Conservation (phyloP, 352 stramenopile genomes). For the Phytophthora pseudosyringae region DNA sequence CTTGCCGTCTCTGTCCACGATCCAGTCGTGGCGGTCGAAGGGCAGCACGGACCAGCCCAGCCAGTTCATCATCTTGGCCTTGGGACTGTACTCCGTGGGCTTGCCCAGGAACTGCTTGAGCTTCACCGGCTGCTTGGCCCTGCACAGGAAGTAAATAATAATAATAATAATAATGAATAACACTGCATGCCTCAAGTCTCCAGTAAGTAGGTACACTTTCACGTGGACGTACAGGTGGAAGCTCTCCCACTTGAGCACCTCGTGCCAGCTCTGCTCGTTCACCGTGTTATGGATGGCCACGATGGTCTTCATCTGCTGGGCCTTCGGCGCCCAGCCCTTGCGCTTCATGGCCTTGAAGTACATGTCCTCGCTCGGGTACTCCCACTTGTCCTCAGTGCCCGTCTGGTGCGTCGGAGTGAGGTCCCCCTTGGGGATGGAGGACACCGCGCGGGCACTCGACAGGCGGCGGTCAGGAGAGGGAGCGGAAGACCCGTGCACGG, state of each 20-base stretch:
- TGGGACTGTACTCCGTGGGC: constrained; percentile 94
- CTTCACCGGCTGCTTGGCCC: constrained; percentile 67
- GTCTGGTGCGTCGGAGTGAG: constrained; percentile 74
- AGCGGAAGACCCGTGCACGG: constrained; percentile 34
- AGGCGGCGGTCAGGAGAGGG: constrained; percentile 20
- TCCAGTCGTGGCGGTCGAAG: constrained; percentile 99
- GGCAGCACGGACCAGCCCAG: constrained; percentile 92
- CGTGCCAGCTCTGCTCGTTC: constrained; percentile 96
- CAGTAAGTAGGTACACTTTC: neutral
- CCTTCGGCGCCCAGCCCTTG: constrained; percentile 94
- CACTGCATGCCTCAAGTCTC: neutral
- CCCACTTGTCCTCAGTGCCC: constrained; percentile 80
- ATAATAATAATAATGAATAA: too few relatives aligned
- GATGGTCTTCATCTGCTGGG: constrained; percentile 94
- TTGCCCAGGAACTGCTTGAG: constrained; percentile 96
- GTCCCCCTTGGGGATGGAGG: constrained; percentile 95
- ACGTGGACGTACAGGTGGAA: constrained; percentile 52
- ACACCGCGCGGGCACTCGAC: constrained; percentile 89
- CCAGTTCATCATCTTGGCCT: constrained; percentile 92
- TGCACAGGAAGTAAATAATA: constrained; percentile 12
- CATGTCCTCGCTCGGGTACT: constrained; percentile 98
- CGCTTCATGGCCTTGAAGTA: constrained; percentile 98
- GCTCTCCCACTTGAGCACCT: constrained; percentile 94
- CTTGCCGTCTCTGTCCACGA: constrained; percentile 91
- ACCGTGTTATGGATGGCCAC: constrained; percentile 98